Percentiles rank a stretch among this genome's conserved stretches.
These are phyloP conservation scores for Middelhovenomyces tepae DNA, from an alignment of 805 yeast genomes.

Conservation along the genomic window DNA sequence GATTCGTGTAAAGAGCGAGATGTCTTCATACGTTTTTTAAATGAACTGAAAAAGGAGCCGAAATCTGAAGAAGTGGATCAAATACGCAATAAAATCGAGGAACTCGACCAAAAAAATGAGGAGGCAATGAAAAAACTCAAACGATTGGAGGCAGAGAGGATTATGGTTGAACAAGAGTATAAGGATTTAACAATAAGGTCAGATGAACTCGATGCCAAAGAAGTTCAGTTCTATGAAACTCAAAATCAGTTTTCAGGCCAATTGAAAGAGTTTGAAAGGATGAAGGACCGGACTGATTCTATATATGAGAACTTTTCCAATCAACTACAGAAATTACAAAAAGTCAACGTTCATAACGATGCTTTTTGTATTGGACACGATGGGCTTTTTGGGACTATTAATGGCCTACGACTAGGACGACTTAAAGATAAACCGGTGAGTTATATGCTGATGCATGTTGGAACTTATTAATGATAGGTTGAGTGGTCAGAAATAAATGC, in stretches of 20 bases:
- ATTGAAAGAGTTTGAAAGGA: slow-evolving; percentile 40
- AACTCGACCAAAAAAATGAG: slow-evolving; percentile 33
- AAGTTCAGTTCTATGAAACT: slow-evolving; percentile 36
- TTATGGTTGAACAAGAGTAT: slow-evolving; percentile 32
- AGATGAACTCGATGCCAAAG: slow-evolving; percentile 31
- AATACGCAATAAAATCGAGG: slow-evolving; percentile 38
- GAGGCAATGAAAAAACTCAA: slow-evolving; percentile 28
- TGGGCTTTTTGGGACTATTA: slow-evolving; percentile 80
- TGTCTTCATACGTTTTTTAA: slow-evolving; percentile 61
- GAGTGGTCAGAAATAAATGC: slow-evolving; percentile 91
- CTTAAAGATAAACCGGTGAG: slow-evolving; percentile 40
- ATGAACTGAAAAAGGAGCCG: slow-evolving; percentile 53
- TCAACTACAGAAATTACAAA: slow-evolving; percentile 62
- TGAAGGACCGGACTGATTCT: slow-evolving; percentile 54
- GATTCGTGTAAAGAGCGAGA: slow-evolving; percentile 72
- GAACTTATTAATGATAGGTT: slow-evolving; percentile 22
- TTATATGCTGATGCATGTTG: neutral
- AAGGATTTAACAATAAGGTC: slow-evolving; percentile 33
- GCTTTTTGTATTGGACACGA: slow-evolving; percentile 78
- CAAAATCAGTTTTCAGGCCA: slow-evolving; percentile 53
- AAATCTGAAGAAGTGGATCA: slow-evolving; percentile 36
- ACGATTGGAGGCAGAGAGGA: slow-evolving; percentile 26
- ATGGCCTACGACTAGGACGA: slow-evolving; percentile 74
- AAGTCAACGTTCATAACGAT: slow-evolving; percentile 73
- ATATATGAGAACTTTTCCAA: slow-evolving; percentile 53